Evolutionary conservation across 495 filamentous ascomycete genomes (phyloP).

Genomic region (Aspergillus sclerotiicarbonarius): DNA sequence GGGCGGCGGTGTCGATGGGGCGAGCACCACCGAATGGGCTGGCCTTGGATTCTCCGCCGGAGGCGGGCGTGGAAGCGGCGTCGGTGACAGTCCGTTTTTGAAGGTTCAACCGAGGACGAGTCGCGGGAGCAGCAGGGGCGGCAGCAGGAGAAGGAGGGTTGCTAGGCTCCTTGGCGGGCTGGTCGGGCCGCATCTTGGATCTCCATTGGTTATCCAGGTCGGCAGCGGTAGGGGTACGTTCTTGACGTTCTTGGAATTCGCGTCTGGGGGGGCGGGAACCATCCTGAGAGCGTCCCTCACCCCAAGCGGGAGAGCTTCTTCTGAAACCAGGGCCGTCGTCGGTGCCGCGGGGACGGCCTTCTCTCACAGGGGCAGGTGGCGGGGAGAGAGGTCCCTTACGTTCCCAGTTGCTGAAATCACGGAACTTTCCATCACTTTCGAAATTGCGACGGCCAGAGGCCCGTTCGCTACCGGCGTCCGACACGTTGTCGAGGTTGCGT

Average conservation of each 20-base stretch:
- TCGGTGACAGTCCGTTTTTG: conserved; percentile 87
- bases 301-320: conserved; percentile 77
- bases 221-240: conserved; percentile 76
- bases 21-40: conserved; percentile 90
- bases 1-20: conserved; percentile 84
- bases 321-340: conserved; percentile 63
- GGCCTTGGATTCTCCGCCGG: conserved; percentile 65
- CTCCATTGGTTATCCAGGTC: conserved; percentile 88
- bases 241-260: conserved; percentile 76
- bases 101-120: conserved; percentile 77
- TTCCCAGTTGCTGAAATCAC: conserved; percentile 92
- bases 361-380: conserved; percentile 52
- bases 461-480: conserved; percentile 53
- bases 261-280: conserved; percentile 79
- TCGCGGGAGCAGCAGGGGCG: conserved; percentile 51
- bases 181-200: conserved; percentile 75
- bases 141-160: conserved; percentile 53
- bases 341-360: conserved; percentile 66
- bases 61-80: conserved; percentile 47
- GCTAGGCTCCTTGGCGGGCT: conserved; percentile 59
- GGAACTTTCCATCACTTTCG: conserved; percentile 75
- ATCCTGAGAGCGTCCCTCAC: conserved; percentile 76
- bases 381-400: conserved; percentile 89
- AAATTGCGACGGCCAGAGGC: conserved; percentile 51
- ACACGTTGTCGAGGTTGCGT: conserved; percentile 49